Base-by-base conservation (phyloP, 1,139 yeast species). In the Candida sp. region DNA sequence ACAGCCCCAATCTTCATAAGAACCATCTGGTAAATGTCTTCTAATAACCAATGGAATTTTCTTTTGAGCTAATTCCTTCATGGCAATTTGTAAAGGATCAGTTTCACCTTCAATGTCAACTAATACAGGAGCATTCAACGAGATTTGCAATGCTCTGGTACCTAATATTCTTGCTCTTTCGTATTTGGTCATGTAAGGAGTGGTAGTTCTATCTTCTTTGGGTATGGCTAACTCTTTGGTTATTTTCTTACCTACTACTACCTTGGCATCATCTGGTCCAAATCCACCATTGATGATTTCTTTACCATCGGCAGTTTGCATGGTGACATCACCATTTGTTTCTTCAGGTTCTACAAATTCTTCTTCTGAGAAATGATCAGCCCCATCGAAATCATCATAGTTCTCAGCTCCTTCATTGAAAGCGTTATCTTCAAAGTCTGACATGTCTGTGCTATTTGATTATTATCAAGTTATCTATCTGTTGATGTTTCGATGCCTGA, bases 21-120 rank as follows among this genome's bases (percentile, higher is more conserved):
- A 83, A 5, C 98, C 97, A 64, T 95, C 99, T 1, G 99, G 99
- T 57, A 93, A 77, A 63, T 90, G 95, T 66, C 99, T 80, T 76
- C 99, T 82, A 43, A 93, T 88, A 39, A 95, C 96, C 59, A 93
- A 75, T 2, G 99, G 99, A 45, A 95, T 90, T 66, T 91, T 93
- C 67, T 89, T 85, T 64, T 93, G 98, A 1, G 96, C 81, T 53
- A 93, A 77, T 66, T 93, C 99, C 67, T 95, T 93, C 90, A 90
- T 87, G 48, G 99, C 97, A 49, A 93, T 93, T 65, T 91, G 97
- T 60, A 93, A 74, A n/a, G 99, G 99, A 65, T 93, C 99, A 5
- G 99, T 93, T 66, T 95, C 99, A 58, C 99, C 99, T 69, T 93
- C 99, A 49, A 93, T 81, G 57, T 95, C 99, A 38, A 95, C 99